Conservation (phyloP, 306 rosid genomes). For the Styphnolobium japonicum region DNA sequence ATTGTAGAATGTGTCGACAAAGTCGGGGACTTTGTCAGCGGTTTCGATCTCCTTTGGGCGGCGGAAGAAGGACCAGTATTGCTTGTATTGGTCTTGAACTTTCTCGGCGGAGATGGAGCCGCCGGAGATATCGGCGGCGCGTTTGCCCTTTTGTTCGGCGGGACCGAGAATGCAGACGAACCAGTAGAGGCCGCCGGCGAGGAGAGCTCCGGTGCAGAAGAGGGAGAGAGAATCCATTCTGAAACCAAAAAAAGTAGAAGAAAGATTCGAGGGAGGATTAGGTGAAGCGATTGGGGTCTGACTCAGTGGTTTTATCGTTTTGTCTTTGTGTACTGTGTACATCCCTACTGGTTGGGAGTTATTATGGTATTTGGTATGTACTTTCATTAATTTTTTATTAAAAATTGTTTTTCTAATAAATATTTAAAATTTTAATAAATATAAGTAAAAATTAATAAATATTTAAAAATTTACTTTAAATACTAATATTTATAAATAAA, state of each 20-base stretch:
- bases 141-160: constrained; percentile 77
- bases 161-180: constrained; percentile 86
- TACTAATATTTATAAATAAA: no score
- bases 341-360: no score
- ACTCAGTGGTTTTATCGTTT: no score
- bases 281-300: no score
- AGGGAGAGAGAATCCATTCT: constrained; percentile 71
- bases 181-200: constrained; percentile 92
- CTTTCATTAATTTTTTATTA: no score
- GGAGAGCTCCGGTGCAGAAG: constrained; percentile 68
- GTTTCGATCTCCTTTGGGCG: constrained; percentile 93
- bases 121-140: constrained; percentile 78
- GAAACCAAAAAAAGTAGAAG: neutral
- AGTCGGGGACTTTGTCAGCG: constrained; percentile 83
- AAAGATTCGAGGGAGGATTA: no score
- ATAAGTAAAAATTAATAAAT: no score
- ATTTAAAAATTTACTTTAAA: no score
- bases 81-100: constrained; percentile 71
- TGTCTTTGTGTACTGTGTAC: no score
- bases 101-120: constrained; percentile 92
- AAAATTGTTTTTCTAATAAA: no score
- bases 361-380: no score
- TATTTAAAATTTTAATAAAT: no score
- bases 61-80: constrained; percentile 97
- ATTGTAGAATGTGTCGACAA: constrained; percentile 94